These are phyloP conservation scores for Lindgomyces ingoldianus DNA, from an alignment of 495 filamentous ascomycete genomes.

Conservation along the genomic window DNA sequence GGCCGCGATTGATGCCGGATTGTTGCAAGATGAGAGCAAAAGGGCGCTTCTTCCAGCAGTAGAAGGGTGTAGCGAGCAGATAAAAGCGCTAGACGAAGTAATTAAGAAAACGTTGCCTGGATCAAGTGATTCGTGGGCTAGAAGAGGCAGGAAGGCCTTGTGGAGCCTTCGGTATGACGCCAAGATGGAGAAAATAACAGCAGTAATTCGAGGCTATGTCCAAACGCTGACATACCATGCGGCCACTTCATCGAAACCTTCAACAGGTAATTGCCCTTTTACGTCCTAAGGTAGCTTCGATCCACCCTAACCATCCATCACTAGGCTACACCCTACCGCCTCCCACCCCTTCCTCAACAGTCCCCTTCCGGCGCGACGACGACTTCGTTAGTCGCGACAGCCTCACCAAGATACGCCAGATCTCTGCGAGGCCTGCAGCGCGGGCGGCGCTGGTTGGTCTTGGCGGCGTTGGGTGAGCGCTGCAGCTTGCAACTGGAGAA, in stretches of 20 bases:
- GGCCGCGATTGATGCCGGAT: not conserved
- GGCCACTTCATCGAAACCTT: not conserved
- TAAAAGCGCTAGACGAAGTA: not conserved
- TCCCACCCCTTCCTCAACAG: no score
- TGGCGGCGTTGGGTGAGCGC: slow-evolving; percentile 53
- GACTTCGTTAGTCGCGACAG: slow-evolving; percentile 50
- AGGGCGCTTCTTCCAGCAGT: not conserved
- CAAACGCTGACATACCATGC: slow-evolving; percentile 2
- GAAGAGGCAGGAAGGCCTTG: slow-evolving; percentile 2
- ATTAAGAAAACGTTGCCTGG: not conserved
- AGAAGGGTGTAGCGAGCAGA: slow-evolving; percentile 3
- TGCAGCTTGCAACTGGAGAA: not conserved
- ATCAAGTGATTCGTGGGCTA: not conserved
- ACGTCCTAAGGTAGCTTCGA: not conserved
- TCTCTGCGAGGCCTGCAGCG: slow-evolving; percentile 27
- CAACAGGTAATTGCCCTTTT: not conserved
- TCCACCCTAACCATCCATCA: no score
- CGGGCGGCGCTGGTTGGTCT: slow-evolving; percentile 40
- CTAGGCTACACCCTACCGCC: no score
- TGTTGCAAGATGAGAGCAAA: not conserved
- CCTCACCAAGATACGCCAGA: slow-evolving; percentile 42
- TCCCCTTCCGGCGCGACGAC: slow-evolving; percentile 46
- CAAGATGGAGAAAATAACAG: slow-evolving; percentile 1
- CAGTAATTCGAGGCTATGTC: not conserved
- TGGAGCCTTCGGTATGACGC: not conserved